Evolutionary conservation across 257 asterid genomes (phyloP), one percentile per base, ranked within the genome.

Genomic region (Primulina huaijiensis): DNA sequence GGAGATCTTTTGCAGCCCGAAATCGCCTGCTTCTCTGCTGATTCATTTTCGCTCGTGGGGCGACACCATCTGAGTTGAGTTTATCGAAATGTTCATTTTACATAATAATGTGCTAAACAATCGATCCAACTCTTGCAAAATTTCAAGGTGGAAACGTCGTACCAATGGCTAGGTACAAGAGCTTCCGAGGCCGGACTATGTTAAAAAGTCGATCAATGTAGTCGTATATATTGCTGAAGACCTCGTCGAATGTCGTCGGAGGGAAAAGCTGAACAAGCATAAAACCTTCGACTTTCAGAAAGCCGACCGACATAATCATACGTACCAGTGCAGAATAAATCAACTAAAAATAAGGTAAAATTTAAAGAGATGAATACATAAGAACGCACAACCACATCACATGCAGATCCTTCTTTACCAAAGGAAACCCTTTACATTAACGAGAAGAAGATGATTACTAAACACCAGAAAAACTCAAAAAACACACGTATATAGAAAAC

Each of bases 11-110:
- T 0, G 94, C 82, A 2, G 85, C 23, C 33, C 85, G 67, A 75
- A 85, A 89, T 30, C 96, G 74, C 20, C 96, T 56, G 2, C 82
- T 37, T 58, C 96, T 33, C 11, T 81, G 88, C 21, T 81, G 90
- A 66, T 89, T 87, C 93, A 87, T 83, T 55, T 89, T 89, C 0
- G 96, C 96, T 55, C 92, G 77, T 1, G 96, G 91, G 27, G 93
- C 93, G 40, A 85, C 93, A 8, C 96, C 93, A 73, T 89, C 93
- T 89, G 80, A 65, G 30, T 53, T 33, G 17, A 63, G 16, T 20
- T 30, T 4, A 53, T 19, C 61, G 25, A 25, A 67, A 68, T 11
- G 31, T 29, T n/a, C 53, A 10, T 12, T 60, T 53, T 23, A 60
- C 56, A 46, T 35, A 38, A 12, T 35, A 7, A 17, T 34, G 35